phyloP scores from a whole-genome alignment of 148 eudicot genomes.

The Polygonum aviculare region DNA sequence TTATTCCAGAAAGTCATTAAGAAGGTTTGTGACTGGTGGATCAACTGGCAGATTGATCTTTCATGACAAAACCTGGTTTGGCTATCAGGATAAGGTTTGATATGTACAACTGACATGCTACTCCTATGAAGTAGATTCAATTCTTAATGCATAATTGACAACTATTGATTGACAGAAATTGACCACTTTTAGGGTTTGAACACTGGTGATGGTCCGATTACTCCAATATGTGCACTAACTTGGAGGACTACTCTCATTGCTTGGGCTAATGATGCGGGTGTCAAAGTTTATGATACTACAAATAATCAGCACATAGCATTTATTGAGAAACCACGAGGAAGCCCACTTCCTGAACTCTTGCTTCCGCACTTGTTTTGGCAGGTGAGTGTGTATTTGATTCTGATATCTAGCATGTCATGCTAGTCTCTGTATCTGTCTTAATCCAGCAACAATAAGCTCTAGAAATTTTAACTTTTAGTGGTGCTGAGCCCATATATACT shows the following conservation, averaged over 20 bases:
- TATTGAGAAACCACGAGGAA: slow-evolving; percentile 88
- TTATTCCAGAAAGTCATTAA: slow-evolving; percentile 60
- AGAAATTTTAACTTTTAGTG: neutral
- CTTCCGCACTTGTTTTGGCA: slow-evolving; percentile 98
- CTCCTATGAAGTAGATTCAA: neutral
- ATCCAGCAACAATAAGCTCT: neutral
- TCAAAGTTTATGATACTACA: slow-evolving; percentile 84
- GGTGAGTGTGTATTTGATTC: slow-evolving; percentile 29
- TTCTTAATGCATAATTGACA: slow-evolving; percentile 2
- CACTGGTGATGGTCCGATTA: slow-evolving; percentile 93
- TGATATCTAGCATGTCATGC: neutral
- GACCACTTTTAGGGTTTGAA: slow-evolving; percentile 59
- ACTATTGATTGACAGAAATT: slow-evolving; percentile 8
- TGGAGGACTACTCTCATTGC: slow-evolving; percentile 88
- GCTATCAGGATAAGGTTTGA: slow-evolving; percentile 84
- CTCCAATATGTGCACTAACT: slow-evolving; percentile 48
- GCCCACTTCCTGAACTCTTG: slow-evolving; percentile 82
- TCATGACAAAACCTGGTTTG: slow-evolving; percentile 82
- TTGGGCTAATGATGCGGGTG: slow-evolving; percentile 97
- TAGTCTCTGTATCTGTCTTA: neutral
- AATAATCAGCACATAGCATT: slow-evolving; percentile 73
- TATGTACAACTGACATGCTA: slow-evolving; percentile 9
- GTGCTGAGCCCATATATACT: neutral
- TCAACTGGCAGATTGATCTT: slow-evolving; percentile 76
- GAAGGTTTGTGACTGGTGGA: slow-evolving; percentile 96